Base-by-base conservation (phyloP, 2,329 filamentous ascomycete genomes). In the Coniosporium tulheliwenetii region DNA sequence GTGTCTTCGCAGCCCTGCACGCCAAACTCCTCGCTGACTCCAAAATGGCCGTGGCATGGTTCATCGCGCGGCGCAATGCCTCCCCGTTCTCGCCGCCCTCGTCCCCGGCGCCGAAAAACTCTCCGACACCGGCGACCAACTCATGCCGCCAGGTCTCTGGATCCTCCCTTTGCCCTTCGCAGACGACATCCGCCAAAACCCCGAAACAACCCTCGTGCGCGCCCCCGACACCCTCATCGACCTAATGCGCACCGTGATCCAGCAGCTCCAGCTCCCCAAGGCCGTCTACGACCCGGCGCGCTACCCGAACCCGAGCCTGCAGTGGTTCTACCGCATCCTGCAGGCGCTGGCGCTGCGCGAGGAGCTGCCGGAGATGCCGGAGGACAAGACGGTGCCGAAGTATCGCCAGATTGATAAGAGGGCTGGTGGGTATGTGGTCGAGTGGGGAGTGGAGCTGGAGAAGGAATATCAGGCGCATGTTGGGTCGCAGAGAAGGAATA, bases 301-400 rank as follows among this genome's bases (percentile, higher is more conserved):
- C 53, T 96, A 95, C 52, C 85, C 91, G 0, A 98, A 98, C 39
- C 50, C 51, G 54, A 74, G 83, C 8, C 68, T 98, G 16, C 91
- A 98, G 62, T 98, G 89, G 87, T 91, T 96, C 63, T 98, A 96
- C 66, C 80, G 77, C 45, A 93, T 98, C 37, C 66, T 98, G 1
- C 91, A 98, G 61, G 81, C 84, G 5, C 71, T 95, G 43, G 91
- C 91, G 0, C 69, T 98, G 1, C 87, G 94, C 31, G 91, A 98
- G 56, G 87, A 95, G 48, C 64, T 93, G 1, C 87, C 87, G 0
- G 79, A 82, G 14, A 62, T 71, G 37, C 67, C 73, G 2, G 73
- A 79, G 39, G 91, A 98, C 54, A 79, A 81, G 47, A 96, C 91
- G 0, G 57, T 84, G 10, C 91, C 91, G 1, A 85, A 82, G 51